Conservation (phyloP, 2,329 filamentous ascomycete genomes). For the Sporothrix dimorphospora region DNA sequence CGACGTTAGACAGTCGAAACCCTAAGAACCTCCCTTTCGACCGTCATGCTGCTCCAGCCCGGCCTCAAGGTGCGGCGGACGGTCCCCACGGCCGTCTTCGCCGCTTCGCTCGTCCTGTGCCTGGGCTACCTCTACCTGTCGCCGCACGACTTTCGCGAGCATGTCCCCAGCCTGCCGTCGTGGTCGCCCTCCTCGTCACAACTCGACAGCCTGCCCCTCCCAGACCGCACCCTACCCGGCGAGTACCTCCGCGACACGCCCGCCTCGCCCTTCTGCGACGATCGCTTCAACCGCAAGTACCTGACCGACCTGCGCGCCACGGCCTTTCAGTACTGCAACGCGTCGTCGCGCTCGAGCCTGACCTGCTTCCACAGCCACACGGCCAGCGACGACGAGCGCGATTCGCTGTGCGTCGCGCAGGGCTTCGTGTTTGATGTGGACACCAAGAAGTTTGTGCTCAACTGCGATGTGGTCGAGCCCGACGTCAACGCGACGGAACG, state of each 20-base stretch:
- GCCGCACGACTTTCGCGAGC: not conserved
- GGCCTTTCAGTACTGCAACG: slow-evolving; percentile 30
- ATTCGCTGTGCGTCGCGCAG: slow-evolving; percentile 30
- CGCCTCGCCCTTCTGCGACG: slow-evolving; percentile 25
- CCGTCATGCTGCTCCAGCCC: slow-evolving; percentile 14
- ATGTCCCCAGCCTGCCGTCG: not conserved
- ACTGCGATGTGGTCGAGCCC: slow-evolving; percentile 26
- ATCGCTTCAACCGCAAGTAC: slow-evolving; percentile 32
- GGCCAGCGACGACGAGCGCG: not conserved
- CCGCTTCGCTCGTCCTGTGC: slow-evolving; percentile 17
- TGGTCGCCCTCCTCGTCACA: not conserved
- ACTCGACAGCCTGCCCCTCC: not conserved
- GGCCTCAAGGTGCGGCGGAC: not conserved
- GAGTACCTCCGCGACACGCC: slow-evolving; percentile 23
- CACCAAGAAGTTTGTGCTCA: slow-evolving; percentile 12
- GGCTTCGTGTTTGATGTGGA: slow-evolving; percentile 25
- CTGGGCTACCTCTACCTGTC: slow-evolving; percentile 19
- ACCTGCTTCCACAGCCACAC: slow-evolving; percentile 32
- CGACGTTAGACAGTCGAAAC: no score
- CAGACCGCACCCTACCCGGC: no score
- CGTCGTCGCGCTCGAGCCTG: slow-evolving; percentile 22
- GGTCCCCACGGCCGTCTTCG: not conserved
- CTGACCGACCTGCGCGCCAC: slow-evolving; percentile 25
- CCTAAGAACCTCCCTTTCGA: no score
- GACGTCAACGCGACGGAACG: not conserved